Evolutionary conservation across 768 basidiomycete genomes (phyloP).

Genomic region (Leucocoprinus sp.): DNA sequence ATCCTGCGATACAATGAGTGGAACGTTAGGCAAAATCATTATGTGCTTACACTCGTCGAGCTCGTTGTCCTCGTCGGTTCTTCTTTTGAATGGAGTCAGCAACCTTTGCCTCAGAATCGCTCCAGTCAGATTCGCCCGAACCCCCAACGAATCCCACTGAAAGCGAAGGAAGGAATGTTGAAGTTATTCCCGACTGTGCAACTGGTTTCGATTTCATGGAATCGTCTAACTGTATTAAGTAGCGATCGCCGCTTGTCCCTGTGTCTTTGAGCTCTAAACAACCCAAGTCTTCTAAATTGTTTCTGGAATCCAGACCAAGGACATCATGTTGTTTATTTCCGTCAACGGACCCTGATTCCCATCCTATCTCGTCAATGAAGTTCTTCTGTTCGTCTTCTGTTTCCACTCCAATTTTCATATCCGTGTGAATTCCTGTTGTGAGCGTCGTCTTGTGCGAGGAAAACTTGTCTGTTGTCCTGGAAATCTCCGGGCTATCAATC

Average conservation of each 20-base stretch:
- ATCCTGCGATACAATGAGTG: slow-evolving; percentile 46
- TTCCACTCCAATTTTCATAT: slow-evolving; percentile 12
- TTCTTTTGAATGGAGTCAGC: slow-evolving; percentile 51
- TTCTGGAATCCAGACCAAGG: slow-evolving; percentile 50
- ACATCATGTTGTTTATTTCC: slow-evolving; percentile 22
- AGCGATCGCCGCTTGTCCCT: neutral
- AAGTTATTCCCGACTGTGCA: slow-evolving; percentile 15
- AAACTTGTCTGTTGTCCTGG: neutral
- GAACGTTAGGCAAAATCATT: slow-evolving; percentile 4
- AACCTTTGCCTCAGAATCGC: slow-evolving; percentile 51
- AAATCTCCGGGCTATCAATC: slow-evolving; percentile 13
- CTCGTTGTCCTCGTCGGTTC: slow-evolving; percentile 88
- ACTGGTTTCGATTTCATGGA: slow-evolving; percentile 5
- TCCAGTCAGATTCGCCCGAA: slow-evolving; percentile 70
- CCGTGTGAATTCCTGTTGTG: slow-evolving; percentile 11
- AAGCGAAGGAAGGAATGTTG: slow-evolving; percentile 77
- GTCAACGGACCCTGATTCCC: slow-evolving; percentile 29
- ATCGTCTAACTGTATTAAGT: neutral
- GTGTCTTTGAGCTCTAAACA: slow-evolving; percentile 6
- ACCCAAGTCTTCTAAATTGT: slow-evolving; percentile 23
- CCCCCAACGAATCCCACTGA: slow-evolving; percentile 76
- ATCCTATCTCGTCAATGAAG: slow-evolving; percentile 20
- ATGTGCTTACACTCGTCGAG: slow-evolving; percentile 83
- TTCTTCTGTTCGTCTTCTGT: slow-evolving; percentile 17
- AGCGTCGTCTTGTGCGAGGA: neutral